Evolutionary conservation across 1,139 yeast genomes (phyloP), one percentile per base, ranked within the genome.

Genomic region (Debaryomyces singareniensis): DNA sequence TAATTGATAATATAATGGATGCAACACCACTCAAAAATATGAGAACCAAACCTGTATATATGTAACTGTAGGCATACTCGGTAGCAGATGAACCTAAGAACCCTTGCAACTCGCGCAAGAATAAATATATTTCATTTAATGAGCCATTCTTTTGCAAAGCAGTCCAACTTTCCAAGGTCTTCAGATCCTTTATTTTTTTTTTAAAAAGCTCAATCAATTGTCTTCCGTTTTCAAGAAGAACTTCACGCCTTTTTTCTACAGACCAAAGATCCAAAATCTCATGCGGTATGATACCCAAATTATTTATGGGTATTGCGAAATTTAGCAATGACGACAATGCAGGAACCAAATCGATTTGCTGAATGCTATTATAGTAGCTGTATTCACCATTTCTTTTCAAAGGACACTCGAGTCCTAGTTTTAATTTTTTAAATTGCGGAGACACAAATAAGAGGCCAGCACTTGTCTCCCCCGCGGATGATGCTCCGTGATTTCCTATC

Each of bases 401-500:
- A 0, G 82, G 78, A 5, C 78, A 51, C 5, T 35, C 32, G 2
- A 32, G 27, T 13, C 46, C 25, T 25, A 29, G 21, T 14, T 36
- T 28, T 25, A 52, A 42, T 2, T 43, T 36, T 24, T 61, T 38
- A 35, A 87, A 69, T 42, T 71, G 70, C 4, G 78, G 73, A 0
- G 96, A 80, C 2, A 83, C 58, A 29, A 91, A 67, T 1, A 78
- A 58, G 47, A 91, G 47, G 0, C 83, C 96, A 1, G 98, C 80
- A 15, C 87, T 81, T 0, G 96, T 91, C 52, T 91, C 98, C 1
- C 96, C 95, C 0, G 68, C 55, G 0, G 96, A 83, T 0, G 96
- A 84, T 0, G 96, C 98, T 9, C 98, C 98, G 51, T 91, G 98
- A 45, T 91, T 91, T 0, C 98, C 98, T 2, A 78, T 74, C 30